A percentile compares a stretch with the other conserved stretches of the same genome.
phyloP scores from a whole-genome alignment of 306 rosid genomes.

The Pachyrhizus erosus region DNA sequence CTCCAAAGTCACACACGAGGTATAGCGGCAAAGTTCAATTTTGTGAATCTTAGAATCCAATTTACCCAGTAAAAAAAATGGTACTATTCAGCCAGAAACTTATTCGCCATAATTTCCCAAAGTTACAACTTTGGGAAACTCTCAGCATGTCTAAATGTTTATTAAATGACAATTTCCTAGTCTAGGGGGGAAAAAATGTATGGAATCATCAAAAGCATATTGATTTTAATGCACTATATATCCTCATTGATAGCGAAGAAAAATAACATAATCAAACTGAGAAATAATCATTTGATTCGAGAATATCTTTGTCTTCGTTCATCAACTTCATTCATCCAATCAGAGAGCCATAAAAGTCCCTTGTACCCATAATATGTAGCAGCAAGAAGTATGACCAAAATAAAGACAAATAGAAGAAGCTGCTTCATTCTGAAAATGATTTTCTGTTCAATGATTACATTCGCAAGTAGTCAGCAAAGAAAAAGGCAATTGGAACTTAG shows the following conservation, averaged over 20 bases:
- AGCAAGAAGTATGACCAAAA: slow-evolving; percentile 55
- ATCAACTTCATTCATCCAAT: slow-evolving; percentile 93
- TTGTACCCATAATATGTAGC: slow-evolving; percentile 64
- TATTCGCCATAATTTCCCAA: not conserved
- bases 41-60: not conserved
- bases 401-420: slow-evolving; percentile 53
- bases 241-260: not conserved
- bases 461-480: slow-evolving; percentile 35
- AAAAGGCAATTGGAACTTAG: not conserved
- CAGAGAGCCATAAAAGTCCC: slow-evolving; percentile 74
- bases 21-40: not conserved
- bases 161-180: not conserved
- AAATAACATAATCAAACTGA: not conserved
- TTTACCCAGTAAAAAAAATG: not conserved
- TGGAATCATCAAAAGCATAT: slow-evolving; percentile 9
- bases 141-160: slow-evolving; percentile 14
- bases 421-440: slow-evolving; percentile 52
- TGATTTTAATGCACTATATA: slow-evolving; percentile 1
- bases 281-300: slow-evolving; percentile 47
- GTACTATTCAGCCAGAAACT: not conserved
- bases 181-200: slow-evolving; percentile 21
- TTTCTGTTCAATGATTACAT: slow-evolving; percentile 61
- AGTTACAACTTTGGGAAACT: not conserved
- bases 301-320: slow-evolving; percentile 61
- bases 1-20: not conserved